Conservation (phyloP, 805 yeast genomes). For the Sugiyamaella mastotermitis region DNA sequence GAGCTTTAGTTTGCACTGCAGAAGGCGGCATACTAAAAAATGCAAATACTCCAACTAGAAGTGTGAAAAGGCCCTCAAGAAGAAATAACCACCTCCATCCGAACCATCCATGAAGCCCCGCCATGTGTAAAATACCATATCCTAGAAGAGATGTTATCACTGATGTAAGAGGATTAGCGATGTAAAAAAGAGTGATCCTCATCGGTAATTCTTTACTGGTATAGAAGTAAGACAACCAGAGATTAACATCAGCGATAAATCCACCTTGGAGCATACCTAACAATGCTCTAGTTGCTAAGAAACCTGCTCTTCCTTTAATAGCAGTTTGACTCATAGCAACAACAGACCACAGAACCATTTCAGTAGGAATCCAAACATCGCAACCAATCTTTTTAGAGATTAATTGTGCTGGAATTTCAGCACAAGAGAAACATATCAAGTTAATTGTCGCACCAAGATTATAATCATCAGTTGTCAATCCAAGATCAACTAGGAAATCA, state of each 20-base stretch:
- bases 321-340: conserved; percentile 49
- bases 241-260: conserved; percentile 46
- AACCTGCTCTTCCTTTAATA: conserved; percentile 38
- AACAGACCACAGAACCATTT: conserved; percentile 49
- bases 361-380: conserved; percentile 57
- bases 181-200: conserved; percentile 51
- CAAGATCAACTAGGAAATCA: conserved; percentile 45
- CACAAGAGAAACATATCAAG: conserved; percentile 45
- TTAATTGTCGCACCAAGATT: conserved; percentile 55
- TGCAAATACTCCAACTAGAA: conserved; percentile 43
- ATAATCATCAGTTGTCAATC: conserved; percentile 48
- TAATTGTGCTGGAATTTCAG: conserved; percentile 64
- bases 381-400: conserved; percentile 58
- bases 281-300: conserved; percentile 43
- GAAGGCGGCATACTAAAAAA: conserved; percentile 48
- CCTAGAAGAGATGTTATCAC: conserved; percentile 43
- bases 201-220: conserved; percentile 48
- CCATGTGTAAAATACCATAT: conserved; percentile 47
- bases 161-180: conserved; percentile 41
- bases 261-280: conserved; percentile 59
- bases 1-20: conserved; percentile 44
- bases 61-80: conserved; percentile 55
- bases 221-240: conserved; percentile 60
- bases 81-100: conserved; percentile 68
- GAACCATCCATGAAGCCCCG: conserved; percentile 38